phyloP scores from a whole-genome alignment of 163 green algal genomes.

The Scenedesmus sp. region DNA sequence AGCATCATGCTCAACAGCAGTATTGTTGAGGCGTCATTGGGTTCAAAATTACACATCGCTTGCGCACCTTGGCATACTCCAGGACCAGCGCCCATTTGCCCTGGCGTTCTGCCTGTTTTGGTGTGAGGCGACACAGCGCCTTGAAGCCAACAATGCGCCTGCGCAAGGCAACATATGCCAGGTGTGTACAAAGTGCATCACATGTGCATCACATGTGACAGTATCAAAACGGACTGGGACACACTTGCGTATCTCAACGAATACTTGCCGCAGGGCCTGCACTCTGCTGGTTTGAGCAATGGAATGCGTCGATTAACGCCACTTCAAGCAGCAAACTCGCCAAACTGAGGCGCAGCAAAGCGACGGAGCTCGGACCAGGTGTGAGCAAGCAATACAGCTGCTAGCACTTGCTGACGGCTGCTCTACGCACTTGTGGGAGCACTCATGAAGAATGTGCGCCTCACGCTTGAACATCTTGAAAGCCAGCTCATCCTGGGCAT shows the following conservation, averaged over 20 bases:
- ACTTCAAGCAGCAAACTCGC: neutral
- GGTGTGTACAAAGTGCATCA: neutral
- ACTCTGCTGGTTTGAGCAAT: neutral
- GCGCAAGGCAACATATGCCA: neutral
- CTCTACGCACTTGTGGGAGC: neutral
- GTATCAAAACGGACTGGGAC: neutral
- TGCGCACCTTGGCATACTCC: neutral
- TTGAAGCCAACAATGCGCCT: constrained; percentile 12
- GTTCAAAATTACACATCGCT: no score
- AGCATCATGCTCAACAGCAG: neutral
- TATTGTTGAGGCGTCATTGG: no score
- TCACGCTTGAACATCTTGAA: neutral
- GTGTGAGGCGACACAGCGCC: neutral
- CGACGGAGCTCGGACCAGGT: no score
- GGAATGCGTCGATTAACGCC: neutral
- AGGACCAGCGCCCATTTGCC: neutral
- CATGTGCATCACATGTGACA: no score
- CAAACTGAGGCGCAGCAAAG: no score
- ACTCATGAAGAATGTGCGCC: neutral
- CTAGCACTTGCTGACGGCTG: no score
- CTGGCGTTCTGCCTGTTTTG: neutral
- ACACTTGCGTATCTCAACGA: no score
- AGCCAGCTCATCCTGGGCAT: neutral
- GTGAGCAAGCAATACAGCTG: no score
- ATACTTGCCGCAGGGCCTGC: neutral